Base-by-base conservation (phyloP, 139 green algal species). In the Trebouxia sp. region DNA sequence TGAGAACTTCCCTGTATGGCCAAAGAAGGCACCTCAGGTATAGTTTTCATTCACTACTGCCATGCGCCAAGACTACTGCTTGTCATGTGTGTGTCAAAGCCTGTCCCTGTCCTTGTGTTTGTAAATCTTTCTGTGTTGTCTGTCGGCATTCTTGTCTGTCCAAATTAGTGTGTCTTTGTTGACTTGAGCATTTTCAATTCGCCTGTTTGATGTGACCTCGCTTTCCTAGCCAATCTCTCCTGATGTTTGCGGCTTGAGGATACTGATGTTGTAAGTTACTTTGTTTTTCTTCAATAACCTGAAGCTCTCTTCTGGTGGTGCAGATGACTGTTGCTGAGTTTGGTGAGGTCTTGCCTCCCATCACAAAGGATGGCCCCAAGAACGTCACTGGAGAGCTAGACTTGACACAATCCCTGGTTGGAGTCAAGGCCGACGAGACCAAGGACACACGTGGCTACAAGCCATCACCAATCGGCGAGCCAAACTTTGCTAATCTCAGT, bases 341-440 rank as follows among this genome's bases (percentile, higher is more conserved):
- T 50, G 80, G 80, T 30, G 17, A 48, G 7, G 62, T 80, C 26
- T 12, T 14, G 6, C 47, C 47, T 2, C 69, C 69, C 0, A 74
- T 75, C 26, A 79, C 72, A 24, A 30, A 22, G 5, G 72, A 62
- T 32, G 47, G 35, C 12, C 80, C 80, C 38, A 48, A 30, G 26
- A 84, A 75, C 5, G 80, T 84, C 26, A 56, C 55, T n/a, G 80
- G 80, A 30, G 69, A 84, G 80, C 37, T 76, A 41, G 51, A 80
- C 51, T 70, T 84, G 26, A 84, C 80, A 6, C 80, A 84, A 55
- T 45, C 51, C 8, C 30, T 84, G 26, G 45, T 17, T 14, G 80
- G 80, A 6, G 50, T 43, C 4, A 43, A 51, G 39, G 51, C 43
- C 2, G 70, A 55, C 55, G 80, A 32, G 10, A 47, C 50, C 8